Conservation (phyloP, 2,329 filamentous ascomycete species). For the Penicillium sp. region DNA sequence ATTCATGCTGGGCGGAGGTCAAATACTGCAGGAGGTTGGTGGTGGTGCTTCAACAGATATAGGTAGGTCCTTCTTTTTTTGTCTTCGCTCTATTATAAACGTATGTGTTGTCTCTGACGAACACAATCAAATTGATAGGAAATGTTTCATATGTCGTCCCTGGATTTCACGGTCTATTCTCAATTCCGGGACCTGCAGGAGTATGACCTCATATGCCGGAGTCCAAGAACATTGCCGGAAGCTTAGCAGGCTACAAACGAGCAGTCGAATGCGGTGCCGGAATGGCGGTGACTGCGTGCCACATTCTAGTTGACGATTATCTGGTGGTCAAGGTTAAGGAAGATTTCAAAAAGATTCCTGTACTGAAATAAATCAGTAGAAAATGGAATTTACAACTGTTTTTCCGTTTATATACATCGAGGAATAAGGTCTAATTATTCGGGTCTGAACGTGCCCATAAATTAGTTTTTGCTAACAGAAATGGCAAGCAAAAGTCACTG, state of each 20-base stretch:
- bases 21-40: too few relatives aligned
- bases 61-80: neutral
- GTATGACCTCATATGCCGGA: constrained; percentile 21
- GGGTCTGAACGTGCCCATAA: too few relatives aligned
- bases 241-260: constrained; percentile 12
- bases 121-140: constrained; percentile 18
- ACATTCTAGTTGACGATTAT: neutral
- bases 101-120: too few relatives aligned
- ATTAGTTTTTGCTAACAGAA: too few relatives aligned
- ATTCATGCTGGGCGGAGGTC: neutral
- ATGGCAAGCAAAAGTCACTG: too few relatives aligned
- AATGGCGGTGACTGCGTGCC: neutral
- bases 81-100: too few relatives aligned
- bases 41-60: neutral
- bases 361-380: too few relatives aligned
- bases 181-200: constrained; percentile 34
- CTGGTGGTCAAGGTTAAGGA: neutral
- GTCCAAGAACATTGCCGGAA: constrained; percentile 40
- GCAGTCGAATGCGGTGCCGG: neutral
- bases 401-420: too few relatives aligned
- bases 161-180: constrained; percentile 43
- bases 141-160: constrained; percentile 43
- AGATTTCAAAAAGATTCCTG: neutral
- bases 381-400: too few relatives aligned
- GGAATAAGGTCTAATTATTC: too few relatives aligned